Evolutionary conservation across 1,284 basidiomycete genomes (phyloP), one percentile per base, ranked within the genome.

Genomic region (Cerrena zonata): DNA sequence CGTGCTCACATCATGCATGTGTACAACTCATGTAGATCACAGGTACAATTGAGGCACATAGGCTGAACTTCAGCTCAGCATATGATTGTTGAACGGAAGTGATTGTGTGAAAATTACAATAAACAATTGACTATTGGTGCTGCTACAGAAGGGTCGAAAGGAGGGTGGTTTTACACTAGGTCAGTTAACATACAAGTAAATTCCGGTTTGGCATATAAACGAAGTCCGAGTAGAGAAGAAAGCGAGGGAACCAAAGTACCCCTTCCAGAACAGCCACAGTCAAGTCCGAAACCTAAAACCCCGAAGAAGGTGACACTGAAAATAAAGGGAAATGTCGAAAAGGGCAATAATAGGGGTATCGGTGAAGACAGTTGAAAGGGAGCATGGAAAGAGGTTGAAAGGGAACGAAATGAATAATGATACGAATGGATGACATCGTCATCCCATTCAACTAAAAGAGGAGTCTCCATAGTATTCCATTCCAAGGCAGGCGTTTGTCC

Each of bases 381-480:
- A 40, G 39, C 39, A 40, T 40, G 21, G 39, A 40, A 40, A 22
- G n/a, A 36, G 39, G 39, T 19, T 18, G 19, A 10, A 40, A 36
- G n/a, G 15, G 19, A 40, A 18, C 13, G 39, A 40, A 40, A 40
- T 10, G 39, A 22, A 22, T 15, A 40, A 15, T 18, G 39, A 15
- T 22, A 15, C 5, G 39, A 18, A 15, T 22, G 39, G 39, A 15
- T 10, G 21, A 40, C 10, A 5, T 10, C 39, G 15, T 18, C 13
- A 15, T 22, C 10, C 21, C 39, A 18, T 40, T 22, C 39, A 40
- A 40, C 39, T 40, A 40, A 40, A 40, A 15, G 39, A 40, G 39
- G 39, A 10, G 19, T 40, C 39, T 40, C 39, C 7, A 40, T 40
- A 40, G 39, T 40, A 40, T 40, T 40, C 39, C 39, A 40, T 40